Conservation (phyloP, 306 rosid genomes). For the Vigna nakashimae region DNA sequence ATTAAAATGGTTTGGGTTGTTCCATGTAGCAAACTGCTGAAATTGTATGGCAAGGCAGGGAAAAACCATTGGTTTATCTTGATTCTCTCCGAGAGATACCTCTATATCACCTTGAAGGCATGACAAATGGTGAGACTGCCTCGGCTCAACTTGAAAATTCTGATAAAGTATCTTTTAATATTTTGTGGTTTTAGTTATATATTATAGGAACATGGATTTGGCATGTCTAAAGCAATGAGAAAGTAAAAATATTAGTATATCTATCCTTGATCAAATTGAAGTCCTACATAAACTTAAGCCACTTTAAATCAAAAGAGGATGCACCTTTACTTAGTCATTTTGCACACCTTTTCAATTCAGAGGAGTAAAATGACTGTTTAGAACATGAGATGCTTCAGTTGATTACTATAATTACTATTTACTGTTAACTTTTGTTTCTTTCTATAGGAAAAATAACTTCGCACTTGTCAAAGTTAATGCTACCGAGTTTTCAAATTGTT, state of each 20-base stretch:
- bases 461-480: constrained; percentile 25
- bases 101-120: constrained; percentile 80
- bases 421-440: not conserved
- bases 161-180: not conserved
- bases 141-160: constrained; percentile 30
- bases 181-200: constrained; percentile 4
- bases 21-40: constrained; percentile 77
- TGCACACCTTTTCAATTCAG: not conserved
- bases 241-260: not conserved
- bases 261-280: not conserved
- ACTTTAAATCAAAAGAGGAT: not conserved
- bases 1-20: constrained; percentile 35
- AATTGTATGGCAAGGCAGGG: constrained; percentile 72
- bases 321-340: not conserved
- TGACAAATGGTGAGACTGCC: constrained; percentile 76
- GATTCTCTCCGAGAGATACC: constrained; percentile 76
- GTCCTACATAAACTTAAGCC: not conserved
- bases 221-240: not conserved
- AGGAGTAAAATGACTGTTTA: not conserved
- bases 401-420: not conserved
- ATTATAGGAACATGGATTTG: not conserved
- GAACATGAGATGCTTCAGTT: not conserved
- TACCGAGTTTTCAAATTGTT: constrained; percentile 11
- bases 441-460: constrained; percentile 11
- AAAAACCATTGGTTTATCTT: constrained; percentile 65